Evolutionary conservation across 23 red algal genomes (phyloP).

Genomic region (Agarophyton chilense): DNA sequence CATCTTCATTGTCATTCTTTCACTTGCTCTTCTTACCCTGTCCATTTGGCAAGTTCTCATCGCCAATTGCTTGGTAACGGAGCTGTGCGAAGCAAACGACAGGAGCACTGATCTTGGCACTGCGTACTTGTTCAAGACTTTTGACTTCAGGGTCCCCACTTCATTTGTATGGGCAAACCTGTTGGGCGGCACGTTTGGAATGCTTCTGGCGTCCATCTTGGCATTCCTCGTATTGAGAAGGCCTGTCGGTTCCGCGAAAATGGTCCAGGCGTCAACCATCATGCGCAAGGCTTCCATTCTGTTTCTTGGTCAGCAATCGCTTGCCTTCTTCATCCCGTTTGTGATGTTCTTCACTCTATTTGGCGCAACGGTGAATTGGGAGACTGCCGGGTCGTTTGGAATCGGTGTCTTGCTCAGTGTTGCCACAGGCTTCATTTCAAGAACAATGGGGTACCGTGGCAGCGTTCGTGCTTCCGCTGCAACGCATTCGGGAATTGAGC

Average conservation of each 20-base stretch:
- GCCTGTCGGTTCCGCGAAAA: conserved; percentile 37
- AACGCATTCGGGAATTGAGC: conserved; percentile 8
- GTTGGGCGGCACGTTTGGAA: conserved; percentile 8
- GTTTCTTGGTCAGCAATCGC: conserved; percentile 58
- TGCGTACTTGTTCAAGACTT: conserved; percentile 60
- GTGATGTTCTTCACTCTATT: conserved; percentile 35
- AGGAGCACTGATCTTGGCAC: conserved; percentile 22
- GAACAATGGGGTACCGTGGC: conserved; percentile 45
- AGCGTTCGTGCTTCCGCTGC: conserved; percentile 68
- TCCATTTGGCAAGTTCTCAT: conserved; percentile 65
- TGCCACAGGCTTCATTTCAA: conserved; percentile 1
- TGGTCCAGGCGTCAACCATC: conserved; percentile 39
- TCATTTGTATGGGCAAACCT: conserved; percentile 55
- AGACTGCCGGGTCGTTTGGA: conserved; percentile 32
- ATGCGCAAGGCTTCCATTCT: conserved; percentile 38
- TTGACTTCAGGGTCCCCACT: conserved; percentile 65
- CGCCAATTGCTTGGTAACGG: conserved; percentile 30
- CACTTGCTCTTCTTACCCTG: background rate
- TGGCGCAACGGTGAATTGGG: conserved; percentile 57
- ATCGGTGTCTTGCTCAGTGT: conserved; percentile 49
- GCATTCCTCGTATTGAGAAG: conserved; percentile 43
- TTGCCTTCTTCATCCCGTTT: conserved; percentile 36
- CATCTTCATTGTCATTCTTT: background rate
- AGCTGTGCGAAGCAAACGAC: conserved; percentile 64
- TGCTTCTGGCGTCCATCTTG: conserved; percentile 35